phyloP scores from a whole-genome alignment of 2,329 filamentous ascomycete species.

The Ceratocystis smalleyi region DNA sequence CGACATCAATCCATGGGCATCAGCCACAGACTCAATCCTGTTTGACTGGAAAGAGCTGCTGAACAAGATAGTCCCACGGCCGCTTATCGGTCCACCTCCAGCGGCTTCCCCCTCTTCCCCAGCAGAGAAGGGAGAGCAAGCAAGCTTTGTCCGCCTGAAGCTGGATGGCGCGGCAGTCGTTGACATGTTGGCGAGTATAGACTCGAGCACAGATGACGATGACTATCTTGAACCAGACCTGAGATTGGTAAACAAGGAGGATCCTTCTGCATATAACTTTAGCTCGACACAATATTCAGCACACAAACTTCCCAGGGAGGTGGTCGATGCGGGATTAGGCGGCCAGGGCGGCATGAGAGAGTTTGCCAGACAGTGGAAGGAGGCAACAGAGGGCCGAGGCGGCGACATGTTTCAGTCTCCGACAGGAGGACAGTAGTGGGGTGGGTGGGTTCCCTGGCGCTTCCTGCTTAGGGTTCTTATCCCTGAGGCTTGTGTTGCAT shows the following conservation, averaged over 20 bases:
- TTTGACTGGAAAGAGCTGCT: slow-evolving; percentile 86
- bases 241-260: slow-evolving; percentile 64
- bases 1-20: slow-evolving; percentile 91
- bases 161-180: slow-evolving; percentile 19
- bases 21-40: slow-evolving; percentile 70
- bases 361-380: slow-evolving; percentile 61
- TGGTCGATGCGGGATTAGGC: slow-evolving; percentile 55
- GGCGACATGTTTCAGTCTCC: slow-evolving; percentile 28
- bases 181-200: slow-evolving; percentile 21
- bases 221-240: slow-evolving; percentile 52
- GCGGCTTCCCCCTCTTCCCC: slow-evolving; percentile 21
- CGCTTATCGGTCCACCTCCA: slow-evolving; percentile 35
- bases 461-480: background rate
- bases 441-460: too few species aligned
- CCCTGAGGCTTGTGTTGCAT: background rate
- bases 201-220: slow-evolving; percentile 21
- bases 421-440: too few species aligned
- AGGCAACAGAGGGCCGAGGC: slow-evolving; percentile 33
- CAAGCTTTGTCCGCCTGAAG: slow-evolving; percentile 10
- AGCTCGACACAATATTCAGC: slow-evolving; percentile 78
- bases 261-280: slow-evolving; percentile 80
- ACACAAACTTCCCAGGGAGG: slow-evolving; percentile 86
- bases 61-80: slow-evolving; percentile 46
- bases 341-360: slow-evolving; percentile 66
- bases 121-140: slow-evolving; percentile 23